A percentile compares a stretch with the other conserved stretches of the same genome.
These are phyloP conservation scores for Monilinia fructigena DNA, from an alignment of 2,329 filamentous ascomycete genomes.

Conservation along the genomic window DNA sequence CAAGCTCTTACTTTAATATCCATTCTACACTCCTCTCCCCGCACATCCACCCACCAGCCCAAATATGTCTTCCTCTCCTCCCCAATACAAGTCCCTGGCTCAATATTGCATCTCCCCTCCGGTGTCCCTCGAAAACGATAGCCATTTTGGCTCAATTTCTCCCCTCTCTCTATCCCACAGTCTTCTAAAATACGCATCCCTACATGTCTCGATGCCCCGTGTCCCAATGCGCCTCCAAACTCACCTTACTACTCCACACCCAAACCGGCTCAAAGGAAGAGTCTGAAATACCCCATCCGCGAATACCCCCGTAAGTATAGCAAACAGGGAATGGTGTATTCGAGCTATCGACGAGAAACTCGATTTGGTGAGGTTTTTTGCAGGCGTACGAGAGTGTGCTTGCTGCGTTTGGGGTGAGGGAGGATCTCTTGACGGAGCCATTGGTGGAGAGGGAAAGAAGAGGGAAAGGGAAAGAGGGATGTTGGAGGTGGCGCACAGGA, in stretches of 20 bases:
- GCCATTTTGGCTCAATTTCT: neutral
- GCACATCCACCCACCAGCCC: too few species aligned
- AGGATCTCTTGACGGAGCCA: too few species aligned
- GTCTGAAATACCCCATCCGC: too few species aligned
- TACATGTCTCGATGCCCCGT: too few species aligned
- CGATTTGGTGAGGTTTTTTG: constrained; percentile 8
- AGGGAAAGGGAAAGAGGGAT: neutral
- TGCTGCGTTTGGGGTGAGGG: neutral
- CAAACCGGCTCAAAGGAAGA: too few species aligned
- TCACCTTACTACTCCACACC: too few species aligned
- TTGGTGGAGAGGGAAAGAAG: neutral
- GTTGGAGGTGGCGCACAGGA: neutral
- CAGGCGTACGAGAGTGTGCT: constrained; percentile 15
- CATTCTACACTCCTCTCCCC: neutral
- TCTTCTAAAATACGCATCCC: too few species aligned
- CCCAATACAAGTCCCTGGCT: neutral
- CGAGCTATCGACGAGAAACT: constrained; percentile 16
- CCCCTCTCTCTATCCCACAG: neutral
- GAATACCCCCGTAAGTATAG: neutral
- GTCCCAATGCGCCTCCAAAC: neutral
- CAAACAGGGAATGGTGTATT: constrained; percentile 13
- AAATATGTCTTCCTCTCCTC: neutral
- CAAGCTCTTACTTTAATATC: neutral
- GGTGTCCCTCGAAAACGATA: neutral
- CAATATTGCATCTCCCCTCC: too few species aligned